Evolutionary conservation across 2,329 filamentous ascomycete genomes (phyloP), one percentile per base, ranked within the genome.

Genomic region (Fusarium redolens): DNA sequence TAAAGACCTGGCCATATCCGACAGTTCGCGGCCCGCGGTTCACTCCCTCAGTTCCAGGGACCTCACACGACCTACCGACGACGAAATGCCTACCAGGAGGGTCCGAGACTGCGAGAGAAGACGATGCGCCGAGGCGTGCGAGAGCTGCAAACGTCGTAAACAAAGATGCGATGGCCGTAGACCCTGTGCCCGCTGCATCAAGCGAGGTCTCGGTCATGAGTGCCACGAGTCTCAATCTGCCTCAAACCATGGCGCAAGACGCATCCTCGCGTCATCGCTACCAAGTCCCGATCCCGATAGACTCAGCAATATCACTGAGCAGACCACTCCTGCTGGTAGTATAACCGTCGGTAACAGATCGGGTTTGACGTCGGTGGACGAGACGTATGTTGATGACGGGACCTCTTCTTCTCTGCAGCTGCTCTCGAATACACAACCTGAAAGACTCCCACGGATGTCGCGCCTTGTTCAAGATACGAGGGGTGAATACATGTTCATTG

Each of bases 401-500:
- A 50, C 66, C 17, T 72, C 75, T 17, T 64, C 73, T 3, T 75
- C 69, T 2, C 60, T 75, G 1, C 73, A 77, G 48, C 44, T 77
- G n/a, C 72, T 77, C 20, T 70, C 75, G 2, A 65, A 74, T 25
- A 74, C 75, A 30, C 75, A 73, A 50, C 75, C 75, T 18, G 75
- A 76, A 9, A 57, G 62, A n/a, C 65, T 77, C 41, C 75, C 75
- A 20, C 75, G 73, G 1, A 77, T 77, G 75, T 81, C 81, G 13
- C 74, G 80, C 2, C 75, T 82, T 15, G 72, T 82, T 11, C 75
- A 81, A 43, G 80, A 81, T 37, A 79, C 75, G 11, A 74, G 78
- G 40, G 80, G 79, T 20, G 78, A 76, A 35, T 80, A 80, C 71
- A 79, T 82, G 74, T 82, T 81, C 51, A 78, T 82, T 33, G 80